Percentiles rank a stretch among this genome's conserved stretches.
Evolutionary conservation across 192 early-diverging fungal genomes (phyloP).

Genomic region (Backusella parvicylindrica): DNA sequence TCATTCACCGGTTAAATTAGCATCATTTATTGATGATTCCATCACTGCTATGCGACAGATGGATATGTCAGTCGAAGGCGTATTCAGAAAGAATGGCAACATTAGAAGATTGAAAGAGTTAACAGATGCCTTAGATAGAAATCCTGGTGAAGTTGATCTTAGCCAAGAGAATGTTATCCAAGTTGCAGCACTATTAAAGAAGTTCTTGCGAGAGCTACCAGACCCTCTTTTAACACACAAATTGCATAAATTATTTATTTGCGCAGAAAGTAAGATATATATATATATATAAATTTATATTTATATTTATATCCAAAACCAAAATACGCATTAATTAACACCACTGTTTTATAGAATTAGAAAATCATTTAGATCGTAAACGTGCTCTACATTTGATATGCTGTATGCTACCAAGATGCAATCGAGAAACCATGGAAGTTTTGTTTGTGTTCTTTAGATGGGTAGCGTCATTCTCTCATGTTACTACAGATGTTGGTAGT

Average conservation of each 20-base stretch:
- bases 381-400: constrained; percentile 76
- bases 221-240: constrained; percentile 92
- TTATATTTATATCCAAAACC: too few relatives aligned
- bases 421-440: constrained; percentile 92
- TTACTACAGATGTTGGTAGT: constrained; percentile 72
- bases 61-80: constrained; percentile 87
- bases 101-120: constrained; percentile 86
- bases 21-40: constrained; percentile 81
- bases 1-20: constrained; percentile 69
- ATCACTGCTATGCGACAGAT: constrained; percentile 70
- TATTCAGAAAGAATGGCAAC: constrained; percentile 98
- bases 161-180: constrained; percentile 79
- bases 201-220: constrained; percentile 93
- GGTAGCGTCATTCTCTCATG: constrained; percentile 76
- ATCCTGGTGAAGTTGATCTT: constrained; percentile 70
- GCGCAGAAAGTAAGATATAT: constrained; percentile 57
- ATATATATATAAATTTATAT: neutral
- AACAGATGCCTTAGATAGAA: constrained; percentile 81
- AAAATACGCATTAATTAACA: neutral
- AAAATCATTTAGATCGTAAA: constrained; percentile 48
- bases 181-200: constrained; percentile 92
- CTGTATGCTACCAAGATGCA: constrained; percentile 83
- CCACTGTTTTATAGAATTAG: constrained; percentile 38
- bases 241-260: constrained; percentile 82
- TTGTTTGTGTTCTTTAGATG: constrained; percentile 82